Evolutionary conservation across 2,329 filamentous ascomycete species (phyloP).

Genomic region (Exophiala mesophila): DNA sequence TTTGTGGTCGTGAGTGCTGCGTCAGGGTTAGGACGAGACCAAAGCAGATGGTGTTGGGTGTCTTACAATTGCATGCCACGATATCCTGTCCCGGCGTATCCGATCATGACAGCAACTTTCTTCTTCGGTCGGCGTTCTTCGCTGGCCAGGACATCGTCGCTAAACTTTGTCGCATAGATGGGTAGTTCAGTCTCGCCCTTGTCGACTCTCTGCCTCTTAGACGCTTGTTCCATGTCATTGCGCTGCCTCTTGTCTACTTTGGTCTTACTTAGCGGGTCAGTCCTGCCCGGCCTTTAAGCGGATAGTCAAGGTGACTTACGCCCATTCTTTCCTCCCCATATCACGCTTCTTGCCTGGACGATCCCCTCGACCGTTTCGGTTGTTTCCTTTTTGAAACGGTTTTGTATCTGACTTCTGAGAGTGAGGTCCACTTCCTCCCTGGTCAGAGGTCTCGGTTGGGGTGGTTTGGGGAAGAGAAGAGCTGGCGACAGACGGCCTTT

Average conservation of each 20-base stretch:
- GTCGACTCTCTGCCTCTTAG: slow-evolving; percentile 53
- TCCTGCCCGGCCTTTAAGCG: slow-evolving; percentile 24
- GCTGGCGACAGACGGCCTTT: neutral
- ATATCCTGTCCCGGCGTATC: slow-evolving; percentile 94
- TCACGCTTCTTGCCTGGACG: slow-evolving; percentile 52
- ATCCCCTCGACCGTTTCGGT: slow-evolving; percentile 28
- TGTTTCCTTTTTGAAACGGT: slow-evolving; percentile 15
- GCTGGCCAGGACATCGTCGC: slow-evolving; percentile 77
- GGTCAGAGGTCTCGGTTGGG: slow-evolving; percentile 6
- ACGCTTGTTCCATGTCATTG: slow-evolving; percentile 46
- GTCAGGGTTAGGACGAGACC: slow-evolving; percentile 3
- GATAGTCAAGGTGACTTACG: slow-evolving; percentile 43
- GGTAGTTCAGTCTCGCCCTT: slow-evolving; percentile 36
- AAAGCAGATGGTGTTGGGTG: slow-evolving; percentile 10
- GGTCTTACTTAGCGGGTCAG: slow-evolving; percentile 49
- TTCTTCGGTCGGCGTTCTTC: slow-evolving; percentile 87
- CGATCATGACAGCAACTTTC: slow-evolving; percentile 93
- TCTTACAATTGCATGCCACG: slow-evolving; percentile 84
- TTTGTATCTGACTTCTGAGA: slow-evolving; percentile 18
- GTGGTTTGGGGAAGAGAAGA: neutral
- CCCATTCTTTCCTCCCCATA: slow-evolving; percentile 62
- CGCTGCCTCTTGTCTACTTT: slow-evolving; percentile 50
- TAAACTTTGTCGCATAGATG: slow-evolving; percentile 56
- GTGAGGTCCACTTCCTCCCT: slow-evolving; percentile 3
- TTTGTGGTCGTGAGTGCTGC: slow-evolving; percentile 59